These are phyloP conservation scores for Zygosaccharomyces siamensis DNA, from an alignment of 805 yeast genomes.

Conservation along the genomic window DNA sequence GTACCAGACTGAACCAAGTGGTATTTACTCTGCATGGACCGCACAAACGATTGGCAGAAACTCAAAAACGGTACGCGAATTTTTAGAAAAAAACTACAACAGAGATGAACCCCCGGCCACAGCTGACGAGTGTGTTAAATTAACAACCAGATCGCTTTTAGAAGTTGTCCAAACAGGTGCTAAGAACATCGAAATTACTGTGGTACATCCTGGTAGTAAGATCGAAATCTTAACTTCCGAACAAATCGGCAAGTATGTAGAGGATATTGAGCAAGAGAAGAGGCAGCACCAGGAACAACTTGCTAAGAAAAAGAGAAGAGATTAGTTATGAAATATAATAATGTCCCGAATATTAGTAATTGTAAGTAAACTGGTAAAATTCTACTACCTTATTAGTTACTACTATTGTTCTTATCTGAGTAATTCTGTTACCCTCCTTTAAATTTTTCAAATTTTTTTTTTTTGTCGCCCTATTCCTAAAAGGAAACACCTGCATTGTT, in stretches of 20 bases:
- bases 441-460: not conserved
- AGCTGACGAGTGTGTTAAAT: conserved; percentile 67
- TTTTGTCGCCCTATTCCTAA: not conserved
- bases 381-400: not conserved
- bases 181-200: conserved; percentile 87
- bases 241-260: conserved; percentile 68
- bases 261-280: conserved; percentile 82
- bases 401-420: not conserved
- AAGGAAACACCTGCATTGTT: not conserved
- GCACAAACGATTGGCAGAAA: conserved; percentile 96
- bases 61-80: conserved; percentile 91
- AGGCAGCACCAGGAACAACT: conserved; percentile 73
- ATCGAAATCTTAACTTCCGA: conserved; percentile 61
- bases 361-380: not conserved
- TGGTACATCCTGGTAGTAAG: conserved; percentile 65
- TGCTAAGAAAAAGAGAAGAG: conserved; percentile 40
- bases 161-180: conserved; percentile 99
- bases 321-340: not conserved
- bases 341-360: not conserved
- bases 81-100: conserved; percentile 81
- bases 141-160: conserved; percentile 79
- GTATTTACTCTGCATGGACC: conserved; percentile 96
- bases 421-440: not conserved
- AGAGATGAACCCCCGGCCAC: conserved; percentile 48
- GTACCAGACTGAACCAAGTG: conserved; percentile 95